Evolutionary conservation across 208 protist genomes (phyloP).

Genomic region (Herpetomonas muscarum): DNA sequence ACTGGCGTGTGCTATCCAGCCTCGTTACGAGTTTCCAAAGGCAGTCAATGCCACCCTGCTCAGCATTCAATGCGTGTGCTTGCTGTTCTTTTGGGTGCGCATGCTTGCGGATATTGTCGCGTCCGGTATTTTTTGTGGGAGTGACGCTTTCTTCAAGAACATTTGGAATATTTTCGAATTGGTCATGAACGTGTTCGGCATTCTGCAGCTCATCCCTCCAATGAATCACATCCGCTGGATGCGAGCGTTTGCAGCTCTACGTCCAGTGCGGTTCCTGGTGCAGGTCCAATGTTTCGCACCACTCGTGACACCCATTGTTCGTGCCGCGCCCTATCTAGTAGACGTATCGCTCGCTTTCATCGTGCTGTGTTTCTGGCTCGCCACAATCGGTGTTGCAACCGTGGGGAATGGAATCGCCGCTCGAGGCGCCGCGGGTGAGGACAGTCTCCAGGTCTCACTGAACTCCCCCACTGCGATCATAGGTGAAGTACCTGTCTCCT

Average conservation of each 20-base stretch:
- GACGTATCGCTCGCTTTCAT: constrained; percentile 29
- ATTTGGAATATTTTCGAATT: constrained; percentile 54
- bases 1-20: constrained; percentile 29
- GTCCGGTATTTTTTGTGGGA: constrained; percentile 24
- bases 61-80: constrained; percentile 20
- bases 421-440: constrained; percentile 39
- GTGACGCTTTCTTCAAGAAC: constrained; percentile 28
- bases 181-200: constrained; percentile 31
- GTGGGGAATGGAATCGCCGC: constrained; percentile 18
- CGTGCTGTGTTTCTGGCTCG: constrained; percentile 24
- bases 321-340: constrained; percentile 17
- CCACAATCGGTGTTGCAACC: constrained; percentile 26
- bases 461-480: too few relatives aligned
- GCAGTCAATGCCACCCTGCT: constrained; percentile 20
- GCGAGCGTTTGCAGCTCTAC: constrained; percentile 31
- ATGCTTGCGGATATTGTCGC: constrained; percentile 45
- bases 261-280: constrained; percentile 42
- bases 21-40: constrained; percentile 25
- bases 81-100: constrained; percentile 48
- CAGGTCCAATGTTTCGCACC: constrained; percentile 13
- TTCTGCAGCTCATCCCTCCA: constrained; percentile 39
- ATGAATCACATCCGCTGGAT: constrained; percentile 46
- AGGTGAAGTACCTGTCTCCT: too few relatives aligned
- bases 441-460: too few relatives aligned
- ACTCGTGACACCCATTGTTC: constrained; percentile 22